Percentiles rank a stretch among this genome's conserved stretches.
phyloP scores from a whole-genome alignment of 345 rosid genomes.

The Ceriops zippeliana region DNA sequence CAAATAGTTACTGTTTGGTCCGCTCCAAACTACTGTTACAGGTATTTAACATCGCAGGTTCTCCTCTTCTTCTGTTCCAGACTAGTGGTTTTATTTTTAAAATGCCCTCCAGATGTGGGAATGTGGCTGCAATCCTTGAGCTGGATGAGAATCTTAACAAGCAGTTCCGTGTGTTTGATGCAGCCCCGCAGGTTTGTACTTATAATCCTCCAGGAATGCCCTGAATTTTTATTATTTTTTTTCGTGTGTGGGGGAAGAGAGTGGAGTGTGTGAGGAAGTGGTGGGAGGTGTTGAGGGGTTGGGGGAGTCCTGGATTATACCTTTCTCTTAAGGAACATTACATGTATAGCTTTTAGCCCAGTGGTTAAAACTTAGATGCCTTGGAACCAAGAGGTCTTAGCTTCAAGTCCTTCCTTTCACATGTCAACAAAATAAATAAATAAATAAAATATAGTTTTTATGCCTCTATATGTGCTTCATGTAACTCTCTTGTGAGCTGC shows the following conservation, averaged over 20 bases:
- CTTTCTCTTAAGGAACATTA: background rate
- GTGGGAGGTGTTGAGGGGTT: background rate
- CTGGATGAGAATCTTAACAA: constrained; percentile 80
- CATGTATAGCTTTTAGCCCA: background rate
- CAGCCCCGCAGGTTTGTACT: constrained; percentile 78
- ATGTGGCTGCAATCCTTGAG: constrained; percentile 90
- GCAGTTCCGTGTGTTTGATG: constrained; percentile 86
- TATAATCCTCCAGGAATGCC: background rate
- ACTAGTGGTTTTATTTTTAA: constrained; percentile 13
- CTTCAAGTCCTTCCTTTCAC: too few species aligned
- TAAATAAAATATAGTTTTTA: too few species aligned
- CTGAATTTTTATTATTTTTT: background rate
- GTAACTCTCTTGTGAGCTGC: too few species aligned
- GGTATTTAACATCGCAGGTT: constrained; percentile 38
- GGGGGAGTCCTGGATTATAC: background rate
- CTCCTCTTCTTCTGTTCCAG: constrained; percentile 7
- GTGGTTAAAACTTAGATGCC: background rate
- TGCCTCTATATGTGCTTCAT: too few species aligned
- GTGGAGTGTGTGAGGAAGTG: background rate
- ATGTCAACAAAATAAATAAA: too few species aligned
- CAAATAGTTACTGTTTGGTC: constrained; percentile 99
- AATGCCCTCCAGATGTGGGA: constrained; percentile 71
- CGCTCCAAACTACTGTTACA: constrained; percentile 97
- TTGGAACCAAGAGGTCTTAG: too few species aligned
- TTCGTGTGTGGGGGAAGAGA: background rate